Conservation (phyloP, 1,284 basidiomycete genomes). For the Inonotus obliquus region DNA sequence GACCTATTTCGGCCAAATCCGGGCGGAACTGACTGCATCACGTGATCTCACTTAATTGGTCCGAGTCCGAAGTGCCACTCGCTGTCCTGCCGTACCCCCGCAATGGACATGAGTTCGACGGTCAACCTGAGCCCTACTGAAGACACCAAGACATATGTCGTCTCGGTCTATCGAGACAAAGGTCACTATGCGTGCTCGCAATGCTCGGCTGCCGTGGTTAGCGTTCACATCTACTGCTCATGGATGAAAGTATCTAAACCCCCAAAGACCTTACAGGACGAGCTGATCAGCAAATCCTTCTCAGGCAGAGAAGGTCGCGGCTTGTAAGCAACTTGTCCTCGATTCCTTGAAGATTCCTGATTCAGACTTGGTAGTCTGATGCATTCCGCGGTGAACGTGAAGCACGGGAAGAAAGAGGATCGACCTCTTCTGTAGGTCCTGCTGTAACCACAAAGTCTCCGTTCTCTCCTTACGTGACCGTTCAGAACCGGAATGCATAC, state of each 20-base stretch:
- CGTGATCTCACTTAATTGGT: too few relatives aligned
- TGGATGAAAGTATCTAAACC: background rate
- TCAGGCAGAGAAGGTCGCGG: slow-evolving; percentile 81
- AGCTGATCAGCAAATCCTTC: slow-evolving; percentile 82
- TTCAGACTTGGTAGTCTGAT: slow-evolving; percentile 48
- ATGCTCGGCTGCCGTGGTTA: slow-evolving; percentile 20
- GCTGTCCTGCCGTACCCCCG: background rate
- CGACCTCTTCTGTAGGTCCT: slow-evolving; percentile 61
- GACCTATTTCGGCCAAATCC: background rate
- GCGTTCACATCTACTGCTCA: background rate
- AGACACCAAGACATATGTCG: slow-evolving; percentile 20
- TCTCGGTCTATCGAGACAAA: slow-evolving; percentile 19
- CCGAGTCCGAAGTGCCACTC: background rate
- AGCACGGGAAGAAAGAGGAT: slow-evolving; percentile 71
- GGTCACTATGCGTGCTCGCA: slow-evolving; percentile 20
- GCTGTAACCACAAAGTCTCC: background rate
- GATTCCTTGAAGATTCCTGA: background rate
- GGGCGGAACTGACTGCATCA: too few relatives aligned
- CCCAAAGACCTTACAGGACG: slow-evolving; percentile 72
- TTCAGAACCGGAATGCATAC: slow-evolving; percentile 77
- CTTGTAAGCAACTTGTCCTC: slow-evolving; percentile 46
- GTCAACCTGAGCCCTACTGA: slow-evolving; percentile 13
- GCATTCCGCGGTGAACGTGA: slow-evolving; percentile 74
- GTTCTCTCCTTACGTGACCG: background rate
- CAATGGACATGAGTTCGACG: background rate